Evolutionary conservation across 768 basidiomycete genomes (phyloP).

Genomic region (Bullera alba): DNA sequence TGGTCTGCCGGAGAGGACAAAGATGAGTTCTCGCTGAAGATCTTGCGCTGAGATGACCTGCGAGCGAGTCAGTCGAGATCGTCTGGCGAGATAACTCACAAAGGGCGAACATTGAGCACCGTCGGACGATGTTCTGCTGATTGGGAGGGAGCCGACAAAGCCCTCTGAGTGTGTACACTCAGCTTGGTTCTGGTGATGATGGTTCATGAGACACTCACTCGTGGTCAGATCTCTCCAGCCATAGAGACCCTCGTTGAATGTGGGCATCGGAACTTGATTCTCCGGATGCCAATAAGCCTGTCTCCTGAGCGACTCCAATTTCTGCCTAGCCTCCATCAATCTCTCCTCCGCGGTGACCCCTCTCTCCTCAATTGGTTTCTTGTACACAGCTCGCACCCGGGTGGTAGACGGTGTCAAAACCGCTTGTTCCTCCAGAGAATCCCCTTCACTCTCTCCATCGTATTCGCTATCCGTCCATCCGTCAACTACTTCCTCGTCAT

Average conservation of each 20-base stretch:
- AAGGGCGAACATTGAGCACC: too few relatives aligned
- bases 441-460: neutral
- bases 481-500: slow-evolving; percentile 26
- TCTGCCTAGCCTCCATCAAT: slow-evolving; percentile 6
- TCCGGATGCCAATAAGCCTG: slow-evolving; percentile 23
- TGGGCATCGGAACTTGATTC: neutral
- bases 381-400: neutral
- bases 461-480: slow-evolving; percentile 33
- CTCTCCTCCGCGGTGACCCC: slow-evolving; percentile 5
- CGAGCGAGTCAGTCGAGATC: too few relatives aligned
- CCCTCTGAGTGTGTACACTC: too few relatives aligned
- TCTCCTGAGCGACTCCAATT: slow-evolving; percentile 8
- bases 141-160: too few relatives aligned
- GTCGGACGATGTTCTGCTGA: too few relatives aligned
- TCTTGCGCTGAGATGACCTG: slow-evolving; percentile 21
- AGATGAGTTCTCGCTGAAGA: slow-evolving; percentile 31
- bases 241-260: slow-evolving; percentile 8
- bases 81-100: too few relatives aligned
- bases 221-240: slow-evolving; percentile 29
- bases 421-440: neutral
- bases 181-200: neutral
- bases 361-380: neutral
- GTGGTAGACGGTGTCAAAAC: slow-evolving; percentile 14
- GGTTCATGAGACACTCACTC: slow-evolving; percentile 16
- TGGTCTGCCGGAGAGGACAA: slow-evolving; percentile 25